Conservation (phyloP, 352 stramenopile genomes). For the Globisporangium mamillatum region DNA sequence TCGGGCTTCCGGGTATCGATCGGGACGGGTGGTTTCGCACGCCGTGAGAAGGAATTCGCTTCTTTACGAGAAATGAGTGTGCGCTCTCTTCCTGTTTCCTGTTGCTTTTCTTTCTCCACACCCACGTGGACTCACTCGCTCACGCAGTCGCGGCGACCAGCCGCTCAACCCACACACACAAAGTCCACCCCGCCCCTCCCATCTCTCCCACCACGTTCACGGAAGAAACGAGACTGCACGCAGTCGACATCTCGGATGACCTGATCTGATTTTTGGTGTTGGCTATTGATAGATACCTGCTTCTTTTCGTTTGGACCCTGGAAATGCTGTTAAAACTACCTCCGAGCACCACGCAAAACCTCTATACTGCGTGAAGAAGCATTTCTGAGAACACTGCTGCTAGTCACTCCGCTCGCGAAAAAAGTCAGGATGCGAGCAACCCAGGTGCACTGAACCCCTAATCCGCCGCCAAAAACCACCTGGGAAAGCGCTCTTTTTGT, state of each 20-base stretch:
- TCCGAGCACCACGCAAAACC: too few relatives aligned
- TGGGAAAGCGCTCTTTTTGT: too few relatives aligned
- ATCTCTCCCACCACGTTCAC: conserved; percentile 3
- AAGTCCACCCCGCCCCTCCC: conserved; percentile 4
- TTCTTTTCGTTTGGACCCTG: neutral
- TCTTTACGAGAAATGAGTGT: neutral
- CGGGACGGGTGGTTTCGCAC: conserved; percentile 6
- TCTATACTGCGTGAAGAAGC: too few relatives aligned
- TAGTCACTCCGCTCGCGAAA: too few relatives aligned
- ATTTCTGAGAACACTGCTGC: too few relatives aligned
- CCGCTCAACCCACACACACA: neutral
- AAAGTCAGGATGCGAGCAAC: too few relatives aligned
- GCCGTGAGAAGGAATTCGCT: neutral
- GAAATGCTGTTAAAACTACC: too few relatives aligned
- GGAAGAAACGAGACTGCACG: neutral
- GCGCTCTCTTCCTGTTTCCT: neutral
- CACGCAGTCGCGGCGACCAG: neutral
- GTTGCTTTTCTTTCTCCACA: neutral
- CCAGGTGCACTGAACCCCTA: too few relatives aligned
- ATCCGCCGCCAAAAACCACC: too few relatives aligned
- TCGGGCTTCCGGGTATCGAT: neutral
- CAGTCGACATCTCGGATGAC: neutral
- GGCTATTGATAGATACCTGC: neutral
- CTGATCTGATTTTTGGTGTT: neutral
- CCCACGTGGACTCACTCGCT: neutral